Base-by-base conservation (phyloP, 352 stramenopile genomes). In the Phytophthora pseudosyringae region DNA sequence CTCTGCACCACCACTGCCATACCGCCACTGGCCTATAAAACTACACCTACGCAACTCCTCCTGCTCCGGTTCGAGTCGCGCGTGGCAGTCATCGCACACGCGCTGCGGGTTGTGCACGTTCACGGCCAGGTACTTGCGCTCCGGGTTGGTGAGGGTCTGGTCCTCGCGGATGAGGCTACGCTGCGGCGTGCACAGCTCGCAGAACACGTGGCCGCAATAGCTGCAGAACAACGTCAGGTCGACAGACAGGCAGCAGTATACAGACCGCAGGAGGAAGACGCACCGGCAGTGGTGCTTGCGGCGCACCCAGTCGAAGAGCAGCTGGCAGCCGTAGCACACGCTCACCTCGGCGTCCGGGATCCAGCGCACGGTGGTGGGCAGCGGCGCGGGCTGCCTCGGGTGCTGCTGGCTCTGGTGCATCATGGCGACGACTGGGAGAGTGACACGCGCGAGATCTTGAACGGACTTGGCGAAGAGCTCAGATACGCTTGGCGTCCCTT, bases 231-330 rank as follows among this genome's bases (percentile, higher is more conserved):
- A 52, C 18, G 18, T 44, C n/a, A 44, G 32, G 45, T 32, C 21
- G 21, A 21, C 21, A 10, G n/a, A 7, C 45, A 18, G 6, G 38
- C 15, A 45, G 28, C 11, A 44, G 21, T 33, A n/a, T 35, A 65
- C 12, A 52, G 31, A 62, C 21, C 2, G 10, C 38, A 59, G 3
- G 9, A 35, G 43, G 36, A 5, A 43, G 4, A 43, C 61, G 36
- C 38, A 84, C 75, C 91, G 79, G 76, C 92, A 97, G 72, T 97
- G 89, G 66, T 98, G 92, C 53, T 95, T 93, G 59, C 88, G 88
- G 6, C 88, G 88, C 64, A 93, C 79, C 88, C 88, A 96, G 73
- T 96, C 88, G 67, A 96, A 96, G 53, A 93, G 75, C 50, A 94
- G 75, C 36, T 91, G 80, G 43, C 88, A 96, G 53, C 80, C 74